Conservation (phyloP, 805 yeast genomes). For the Candida germanica region DNA sequence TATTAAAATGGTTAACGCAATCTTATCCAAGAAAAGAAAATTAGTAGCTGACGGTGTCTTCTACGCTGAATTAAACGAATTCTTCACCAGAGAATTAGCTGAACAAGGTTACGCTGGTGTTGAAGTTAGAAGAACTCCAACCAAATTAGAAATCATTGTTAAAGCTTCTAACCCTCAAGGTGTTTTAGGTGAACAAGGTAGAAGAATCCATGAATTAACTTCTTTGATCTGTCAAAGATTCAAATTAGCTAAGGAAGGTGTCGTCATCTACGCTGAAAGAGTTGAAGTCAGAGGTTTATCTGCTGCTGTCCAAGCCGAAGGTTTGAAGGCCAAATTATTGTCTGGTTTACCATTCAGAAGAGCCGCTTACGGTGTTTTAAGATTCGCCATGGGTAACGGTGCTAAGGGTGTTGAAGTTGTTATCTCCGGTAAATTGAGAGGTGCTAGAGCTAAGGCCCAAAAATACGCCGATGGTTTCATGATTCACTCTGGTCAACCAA, state of each 20-base stretch:
- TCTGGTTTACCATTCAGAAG: conserved; percentile 99
- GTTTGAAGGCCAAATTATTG: conserved; percentile 95
- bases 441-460: conserved; percentile 99
- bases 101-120: conserved; percentile 99
- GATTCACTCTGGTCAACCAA: conserved; percentile 99
- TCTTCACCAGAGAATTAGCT: conserved; percentile 99
- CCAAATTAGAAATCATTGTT: conserved; percentile 97
- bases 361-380: conserved; percentile 99
- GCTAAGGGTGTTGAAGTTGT: conserved; percentile 99
- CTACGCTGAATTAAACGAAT: conserved; percentile 99
- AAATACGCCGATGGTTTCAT: conserved; percentile 99
- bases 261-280: conserved; percentile 96
- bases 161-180: conserved; percentile 99
- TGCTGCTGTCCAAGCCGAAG: conserved; percentile 99
- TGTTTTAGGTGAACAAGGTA: conserved; percentile 99
- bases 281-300: conserved; percentile 99
- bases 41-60: conserved; percentile 99
- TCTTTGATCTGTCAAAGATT: conserved; percentile 98
- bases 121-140: conserved; percentile 97
- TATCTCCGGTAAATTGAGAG: conserved; percentile 99
- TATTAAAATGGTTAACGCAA: conserved; percentile 37
- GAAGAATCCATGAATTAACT: conserved; percentile 98
- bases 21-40: conserved; percentile 95
- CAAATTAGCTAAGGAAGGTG: conserved; percentile 90
- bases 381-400: conserved; percentile 99